Evolutionary conservation across 2,329 filamentous ascomycete species (phyloP).

Genomic region (Geoglossum cookeanum): DNA sequence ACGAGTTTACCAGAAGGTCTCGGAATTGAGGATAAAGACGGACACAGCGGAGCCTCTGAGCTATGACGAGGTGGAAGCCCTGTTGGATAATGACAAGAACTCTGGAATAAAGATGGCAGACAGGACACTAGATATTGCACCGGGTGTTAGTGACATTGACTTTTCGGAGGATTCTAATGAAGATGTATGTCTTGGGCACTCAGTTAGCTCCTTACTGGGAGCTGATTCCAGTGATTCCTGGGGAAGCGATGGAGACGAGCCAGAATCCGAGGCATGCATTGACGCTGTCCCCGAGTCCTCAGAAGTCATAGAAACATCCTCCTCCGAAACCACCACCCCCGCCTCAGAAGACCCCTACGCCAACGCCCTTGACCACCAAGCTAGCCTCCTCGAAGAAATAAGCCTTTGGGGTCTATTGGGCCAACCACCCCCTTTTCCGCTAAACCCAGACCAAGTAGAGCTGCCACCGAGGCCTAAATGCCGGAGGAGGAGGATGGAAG

Average conservation of each 20-base stretch:
- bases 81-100: constrained; percentile 1
- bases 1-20: constrained; percentile 1
- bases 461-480: constrained; percentile 11
- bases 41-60: neutral
- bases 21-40: neutral
- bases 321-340: neutral
- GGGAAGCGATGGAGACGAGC: neutral
- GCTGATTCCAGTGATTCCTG: neutral
- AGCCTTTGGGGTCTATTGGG: constrained; percentile 26
- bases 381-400: constrained; percentile 25
- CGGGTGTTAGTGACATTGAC: neutral
- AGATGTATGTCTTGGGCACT: neutral
- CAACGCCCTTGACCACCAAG: constrained; percentile 27
- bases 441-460: constrained; percentile 10
- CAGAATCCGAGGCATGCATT: neutral
- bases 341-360: constrained; percentile 24
- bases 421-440: constrained; percentile 11
- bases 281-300: neutral
- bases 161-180: neutral
- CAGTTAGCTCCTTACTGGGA: neutral
- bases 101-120: neutral
- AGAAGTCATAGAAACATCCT: neutral
- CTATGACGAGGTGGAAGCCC: constrained; percentile 13
- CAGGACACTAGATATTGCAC: neutral
- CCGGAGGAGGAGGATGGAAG: constrained; percentile 18